Conservation (phyloP, 1,139 yeast species). For the Yamadazyma sp. region DNA sequence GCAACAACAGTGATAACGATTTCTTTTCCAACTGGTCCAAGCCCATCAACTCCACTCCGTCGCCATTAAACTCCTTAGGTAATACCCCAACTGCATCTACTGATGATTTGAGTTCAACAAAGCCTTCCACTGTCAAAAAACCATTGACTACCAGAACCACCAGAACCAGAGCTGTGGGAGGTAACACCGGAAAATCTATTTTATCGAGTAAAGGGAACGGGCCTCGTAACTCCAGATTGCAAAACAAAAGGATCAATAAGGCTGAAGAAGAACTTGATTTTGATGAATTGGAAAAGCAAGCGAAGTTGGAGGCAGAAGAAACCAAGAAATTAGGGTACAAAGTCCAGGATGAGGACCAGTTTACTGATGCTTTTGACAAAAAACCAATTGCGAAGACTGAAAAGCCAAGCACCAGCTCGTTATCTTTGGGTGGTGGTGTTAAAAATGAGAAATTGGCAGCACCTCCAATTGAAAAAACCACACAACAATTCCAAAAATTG, state of each 20-base stretch:
- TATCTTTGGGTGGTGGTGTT: slow-evolving; percentile 15
- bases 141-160: slow-evolving; percentile 21
- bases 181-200: slow-evolving; percentile 30
- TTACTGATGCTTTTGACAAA: slow-evolving; percentile 3
- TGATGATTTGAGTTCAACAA: slow-evolving; percentile 32
- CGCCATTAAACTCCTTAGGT: slow-evolving; percentile 48
- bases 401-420: slow-evolving; percentile 8
- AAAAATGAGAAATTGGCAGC: slow-evolving; percentile 22
- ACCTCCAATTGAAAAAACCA: slow-evolving; percentile 53
- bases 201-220: slow-evolving; percentile 44
- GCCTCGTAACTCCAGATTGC: slow-evolving; percentile 57
- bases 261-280: slow-evolving; percentile 75
- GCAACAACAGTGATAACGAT: slow-evolving; percentile 42
- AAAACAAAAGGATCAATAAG: slow-evolving; percentile 51
- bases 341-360: slow-evolving; percentile 25
- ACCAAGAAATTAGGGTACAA: slow-evolving; percentile 71
- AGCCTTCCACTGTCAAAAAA: slow-evolving; percentile 21
- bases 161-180: slow-evolving; percentile 10
- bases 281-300: slow-evolving; percentile 87
- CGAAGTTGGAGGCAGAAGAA: slow-evolving; percentile 78
- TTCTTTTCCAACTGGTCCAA: slow-evolving; percentile 92
- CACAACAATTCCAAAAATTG: slow-evolving; percentile 72
- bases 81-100: slow-evolving; percentile 47
- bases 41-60: slow-evolving; percentile 57
- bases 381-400: slow-evolving; percentile 5